phyloP scores from a whole-genome alignment of 2,329 filamentous ascomycete species.

The Colletotrichum gigasporum region DNA sequence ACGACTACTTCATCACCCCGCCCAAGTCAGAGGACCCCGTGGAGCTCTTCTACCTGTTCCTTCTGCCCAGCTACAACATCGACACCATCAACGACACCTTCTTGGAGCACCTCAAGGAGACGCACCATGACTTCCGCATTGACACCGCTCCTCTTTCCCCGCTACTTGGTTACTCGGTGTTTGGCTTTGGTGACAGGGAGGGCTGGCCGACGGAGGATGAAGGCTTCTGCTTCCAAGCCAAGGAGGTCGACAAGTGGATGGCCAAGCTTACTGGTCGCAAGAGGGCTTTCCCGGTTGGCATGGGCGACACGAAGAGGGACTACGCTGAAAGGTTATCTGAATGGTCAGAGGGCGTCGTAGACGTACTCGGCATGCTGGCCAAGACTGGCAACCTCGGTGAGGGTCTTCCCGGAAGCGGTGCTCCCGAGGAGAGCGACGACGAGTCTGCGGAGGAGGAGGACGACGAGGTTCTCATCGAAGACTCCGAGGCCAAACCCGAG shows the following conservation, averaged over 20 bases:
- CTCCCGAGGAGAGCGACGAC: slow-evolving; percentile 84
- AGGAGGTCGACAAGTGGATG: slow-evolving; percentile 94
- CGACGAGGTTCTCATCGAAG: slow-evolving; percentile 60
- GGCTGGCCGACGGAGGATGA: slow-evolving; percentile 92
- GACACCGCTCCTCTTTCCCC: slow-evolving; percentile 84
- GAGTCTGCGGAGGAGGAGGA: slow-evolving; percentile 72
- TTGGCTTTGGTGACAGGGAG: slow-evolving; percentile 91
- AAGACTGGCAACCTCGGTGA: slow-evolving; percentile 68
- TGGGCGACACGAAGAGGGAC: slow-evolving; percentile 86
- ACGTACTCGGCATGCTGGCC: slow-evolving; percentile 73
- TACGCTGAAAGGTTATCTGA: slow-evolving; percentile 73
- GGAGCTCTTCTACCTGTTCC: slow-evolving; percentile 82
- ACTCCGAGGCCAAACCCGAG: slow-evolving; percentile 55
- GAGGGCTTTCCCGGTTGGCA: slow-evolving; percentile 87
- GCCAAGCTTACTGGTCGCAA: slow-evolving; percentile 90
- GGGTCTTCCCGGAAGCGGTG: slow-evolving; percentile 81
- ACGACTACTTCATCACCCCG: slow-evolving; percentile 87
- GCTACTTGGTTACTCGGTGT: slow-evolving; percentile 88
- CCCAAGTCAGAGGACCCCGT: slow-evolving; percentile 68
- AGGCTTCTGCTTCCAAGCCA: slow-evolving; percentile 93
- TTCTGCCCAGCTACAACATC: slow-evolving; percentile 94
- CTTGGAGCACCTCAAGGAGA: slow-evolving; percentile 87
- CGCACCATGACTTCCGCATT: slow-evolving; percentile 95
- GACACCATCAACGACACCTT: slow-evolving; percentile 91
- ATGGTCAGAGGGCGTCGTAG: slow-evolving; percentile 80